A percentile compares a stretch with the other conserved stretches of the same genome.
phyloP scores from a whole-genome alignment of 2,329 filamentous ascomycete species.

The Penicillium carneum region DNA sequence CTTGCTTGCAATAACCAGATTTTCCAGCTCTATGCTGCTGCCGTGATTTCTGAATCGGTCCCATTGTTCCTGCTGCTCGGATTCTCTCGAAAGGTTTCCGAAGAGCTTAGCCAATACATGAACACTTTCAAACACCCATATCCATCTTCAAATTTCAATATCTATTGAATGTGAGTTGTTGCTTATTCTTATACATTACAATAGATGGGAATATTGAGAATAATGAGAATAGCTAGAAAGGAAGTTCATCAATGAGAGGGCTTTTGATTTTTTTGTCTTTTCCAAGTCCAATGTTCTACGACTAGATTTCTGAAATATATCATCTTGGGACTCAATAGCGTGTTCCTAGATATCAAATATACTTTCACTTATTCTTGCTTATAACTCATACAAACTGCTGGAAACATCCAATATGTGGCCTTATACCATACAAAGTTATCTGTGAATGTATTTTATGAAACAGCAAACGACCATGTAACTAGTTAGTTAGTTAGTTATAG shows the following conservation, averaged over 20 bases:
- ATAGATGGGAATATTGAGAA: too few species aligned
- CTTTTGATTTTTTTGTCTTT: background rate
- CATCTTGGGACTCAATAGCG: background rate
- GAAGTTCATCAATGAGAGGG: too few species aligned
- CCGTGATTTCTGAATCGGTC: too few species aligned
- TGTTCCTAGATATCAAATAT: background rate
- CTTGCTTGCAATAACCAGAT: slow-evolving; percentile 1
- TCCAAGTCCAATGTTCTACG: background rate
- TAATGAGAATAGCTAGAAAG: too few species aligned
- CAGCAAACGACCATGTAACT: background rate
- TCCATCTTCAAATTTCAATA: background rate
- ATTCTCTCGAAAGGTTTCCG: background rate
- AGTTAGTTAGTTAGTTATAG: too few species aligned
- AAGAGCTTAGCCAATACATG: background rate
- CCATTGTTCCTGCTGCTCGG: background rate
- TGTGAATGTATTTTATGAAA: background rate
- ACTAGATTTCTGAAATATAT: background rate
- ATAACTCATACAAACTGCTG: background rate
- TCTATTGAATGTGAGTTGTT: background rate
- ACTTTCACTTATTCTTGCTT: background rate
- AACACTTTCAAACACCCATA: background rate
- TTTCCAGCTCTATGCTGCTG: background rate
- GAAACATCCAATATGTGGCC: too few species aligned
- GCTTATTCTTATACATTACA: background rate
- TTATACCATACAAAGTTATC: background rate